These are phyloP conservation scores for Funneliformis caledonium DNA, from an alignment of 371 early-diverging fungal genomes.

Conservation along the genomic window DNA sequence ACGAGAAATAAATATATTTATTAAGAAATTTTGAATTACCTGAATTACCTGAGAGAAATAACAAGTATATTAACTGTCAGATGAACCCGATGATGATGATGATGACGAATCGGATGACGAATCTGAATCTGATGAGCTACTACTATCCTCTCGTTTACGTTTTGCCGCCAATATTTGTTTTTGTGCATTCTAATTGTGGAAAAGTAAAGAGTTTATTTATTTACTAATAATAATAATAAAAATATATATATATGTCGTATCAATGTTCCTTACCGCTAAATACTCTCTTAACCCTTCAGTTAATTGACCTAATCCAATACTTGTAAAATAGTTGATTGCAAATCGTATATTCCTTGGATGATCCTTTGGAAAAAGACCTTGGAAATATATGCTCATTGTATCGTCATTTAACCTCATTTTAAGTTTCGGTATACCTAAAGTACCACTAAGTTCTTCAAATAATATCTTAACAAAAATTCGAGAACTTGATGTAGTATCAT, in stretches of 20 bases:
- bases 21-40: too few relatives aligned
- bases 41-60: too few relatives aligned
- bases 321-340: constrained; percentile 97
- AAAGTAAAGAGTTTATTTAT: too few relatives aligned
- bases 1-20: too few relatives aligned
- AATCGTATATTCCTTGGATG: constrained; percentile 90
- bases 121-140: not conserved
- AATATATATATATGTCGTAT: too few relatives aligned
- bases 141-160: not conserved
- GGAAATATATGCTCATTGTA: constrained; percentile 62
- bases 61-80: not conserved
- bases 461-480: constrained; percentile 96
- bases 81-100: not conserved
- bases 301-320: constrained; percentile 90
- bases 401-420: constrained; percentile 74
- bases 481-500: constrained; percentile 92
- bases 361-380: constrained; percentile 91
- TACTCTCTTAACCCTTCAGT: constrained; percentile 93
- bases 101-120: too few relatives aligned
- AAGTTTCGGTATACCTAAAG: constrained; percentile 81
- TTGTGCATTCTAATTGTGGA: not conserved
- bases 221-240: too few relatives aligned
- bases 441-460: constrained; percentile 89
- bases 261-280: constrained; percentile 52
- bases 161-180: not conserved